Conservation (phyloP, 441 rosid species). For the Metrosideros polymorpha region DNA sequence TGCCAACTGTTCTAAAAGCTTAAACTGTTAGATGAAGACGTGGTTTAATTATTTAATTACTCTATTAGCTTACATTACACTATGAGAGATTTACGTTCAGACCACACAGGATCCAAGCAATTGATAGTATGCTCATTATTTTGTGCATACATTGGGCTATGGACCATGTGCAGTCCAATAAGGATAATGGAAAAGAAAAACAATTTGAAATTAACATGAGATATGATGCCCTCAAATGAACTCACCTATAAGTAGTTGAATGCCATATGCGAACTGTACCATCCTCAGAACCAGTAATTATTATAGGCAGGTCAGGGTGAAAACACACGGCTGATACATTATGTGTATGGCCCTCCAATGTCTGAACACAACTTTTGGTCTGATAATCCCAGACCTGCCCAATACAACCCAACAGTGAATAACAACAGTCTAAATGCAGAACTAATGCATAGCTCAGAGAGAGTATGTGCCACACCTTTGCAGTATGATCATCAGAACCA, state of each 20-base stretch:
- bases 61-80: too few species aligned
- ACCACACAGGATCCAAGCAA: background rate
- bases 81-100: background rate
- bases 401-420: background rate
- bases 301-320: constrained; percentile 70
- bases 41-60: too few species aligned
- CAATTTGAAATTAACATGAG: background rate
- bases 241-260: constrained; percentile 51
- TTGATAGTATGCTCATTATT: background rate
- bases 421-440: background rate
- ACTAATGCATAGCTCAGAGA: background rate
- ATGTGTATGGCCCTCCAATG: constrained; percentile 66
- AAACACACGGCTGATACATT: constrained; percentile 62
- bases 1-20: too few species aligned
- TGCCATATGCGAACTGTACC: constrained; percentile 73
- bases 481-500: constrained; percentile 97
- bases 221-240: background rate
- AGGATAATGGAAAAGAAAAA: background rate
- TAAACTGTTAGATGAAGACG: too few species aligned
- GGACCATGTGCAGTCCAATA: background rate
- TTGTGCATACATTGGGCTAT: background rate
- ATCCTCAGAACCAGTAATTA: constrained; percentile 80
- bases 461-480: constrained; percentile 51
- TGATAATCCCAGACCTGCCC: constrained; percentile 64
- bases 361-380: constrained; percentile 56